Percentiles rank a stretch among this genome's conserved stretches.
Evolutionary conservation across 176 grass and related monocot genomes (phyloP).

Genomic region (Tillandsia leiboldiana): DNA sequence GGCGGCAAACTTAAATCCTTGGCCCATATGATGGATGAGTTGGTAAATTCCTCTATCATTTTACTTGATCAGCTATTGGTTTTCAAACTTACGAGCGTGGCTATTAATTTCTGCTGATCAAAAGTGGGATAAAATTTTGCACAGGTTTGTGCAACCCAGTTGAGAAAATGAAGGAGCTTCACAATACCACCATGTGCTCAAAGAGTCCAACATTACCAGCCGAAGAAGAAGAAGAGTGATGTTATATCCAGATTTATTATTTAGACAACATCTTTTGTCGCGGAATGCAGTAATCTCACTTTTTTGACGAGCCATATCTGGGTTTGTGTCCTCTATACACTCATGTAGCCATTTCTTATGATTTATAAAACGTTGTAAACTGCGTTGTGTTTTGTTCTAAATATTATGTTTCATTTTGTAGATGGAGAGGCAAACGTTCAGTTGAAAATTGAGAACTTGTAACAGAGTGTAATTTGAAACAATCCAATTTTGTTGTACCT

Average conservation of each 20-base stretch:
- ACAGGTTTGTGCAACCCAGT: conserved; percentile 54
- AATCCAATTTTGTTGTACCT: not conserved
- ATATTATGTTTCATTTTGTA: conserved; percentile 2
- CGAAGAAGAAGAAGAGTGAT: conserved; percentile 65
- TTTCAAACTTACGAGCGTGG: no score
- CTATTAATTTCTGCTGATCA: not conserved
- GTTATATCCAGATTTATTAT: not conserved
- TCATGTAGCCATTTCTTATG: not conserved
- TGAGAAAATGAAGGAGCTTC: conserved; percentile 63
- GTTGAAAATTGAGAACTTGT: not conserved
- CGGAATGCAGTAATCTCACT: not conserved
- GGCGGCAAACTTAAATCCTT: no score
- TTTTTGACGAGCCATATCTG: not conserved
- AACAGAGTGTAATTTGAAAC: not conserved
- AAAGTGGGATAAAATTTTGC: not conserved
- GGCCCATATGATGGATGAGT: no score
- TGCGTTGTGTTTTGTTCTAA: not conserved
- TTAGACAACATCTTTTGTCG: not conserved
- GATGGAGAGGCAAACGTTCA: not conserved
- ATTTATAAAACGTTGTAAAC: not conserved
- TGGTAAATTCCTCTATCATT: no score
- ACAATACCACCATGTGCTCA: conserved; percentile 66
- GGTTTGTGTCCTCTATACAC: not conserved
- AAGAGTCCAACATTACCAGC: conserved; percentile 69
- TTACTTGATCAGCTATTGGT: no score